Conservation (phyloP, 176 grass and related monocot genomes). For the Lolium rigidum region DNA sequence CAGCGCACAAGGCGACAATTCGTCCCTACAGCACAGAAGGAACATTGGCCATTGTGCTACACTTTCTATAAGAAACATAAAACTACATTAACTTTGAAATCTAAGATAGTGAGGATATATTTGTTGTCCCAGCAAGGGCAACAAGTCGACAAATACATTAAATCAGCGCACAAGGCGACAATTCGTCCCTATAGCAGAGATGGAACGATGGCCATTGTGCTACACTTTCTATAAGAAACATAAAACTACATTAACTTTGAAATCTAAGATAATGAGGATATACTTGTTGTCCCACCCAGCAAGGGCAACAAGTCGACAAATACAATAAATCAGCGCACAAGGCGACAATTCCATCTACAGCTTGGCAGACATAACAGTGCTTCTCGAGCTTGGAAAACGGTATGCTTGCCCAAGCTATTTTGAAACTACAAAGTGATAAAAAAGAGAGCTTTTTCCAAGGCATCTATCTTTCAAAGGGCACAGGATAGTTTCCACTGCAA, state of each 20-base stretch:
- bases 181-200: background rate
- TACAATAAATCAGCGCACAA: background rate
- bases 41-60: background rate
- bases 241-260: background rate
- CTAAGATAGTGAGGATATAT: background rate
- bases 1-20: constrained; percentile 11
- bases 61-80: background rate
- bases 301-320: background rate
- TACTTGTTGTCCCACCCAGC: background rate
- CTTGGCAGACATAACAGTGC: background rate
- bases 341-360: constrained; percentile 21
- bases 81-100: constrained; percentile 1
- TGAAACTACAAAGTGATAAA: constrained; percentile 7
- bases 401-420: background rate
- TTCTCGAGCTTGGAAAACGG: background rate
- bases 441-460: constrained; percentile 8
- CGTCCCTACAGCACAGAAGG: no score
- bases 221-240: constrained; percentile 5
- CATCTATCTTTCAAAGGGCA: constrained; percentile 9
- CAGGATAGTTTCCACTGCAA: constrained; percentile 7
- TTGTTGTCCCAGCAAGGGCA: background rate
- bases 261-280: background rate
- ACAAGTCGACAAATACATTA: background rate
- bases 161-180: constrained; percentile 1
- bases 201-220: background rate